These are phyloP conservation scores for Colletotrichum musae DNA, from an alignment of 2,329 filamentous ascomycete genomes.

Conservation along the genomic window DNA sequence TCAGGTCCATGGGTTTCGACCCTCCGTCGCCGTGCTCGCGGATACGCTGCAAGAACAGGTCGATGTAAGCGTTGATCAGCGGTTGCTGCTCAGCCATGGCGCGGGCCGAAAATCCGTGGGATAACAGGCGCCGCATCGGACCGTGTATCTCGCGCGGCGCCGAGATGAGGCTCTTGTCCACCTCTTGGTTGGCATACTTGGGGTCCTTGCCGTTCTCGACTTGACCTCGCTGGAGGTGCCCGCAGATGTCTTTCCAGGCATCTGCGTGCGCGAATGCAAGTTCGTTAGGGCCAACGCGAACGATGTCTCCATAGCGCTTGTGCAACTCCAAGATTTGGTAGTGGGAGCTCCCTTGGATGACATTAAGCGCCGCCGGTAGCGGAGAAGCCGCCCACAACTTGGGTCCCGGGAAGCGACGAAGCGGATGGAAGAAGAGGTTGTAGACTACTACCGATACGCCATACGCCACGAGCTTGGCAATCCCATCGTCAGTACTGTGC, in stretches of 20 bases:
- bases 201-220: slow-evolving; percentile 21
- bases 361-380: background rate
- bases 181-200: background rate
- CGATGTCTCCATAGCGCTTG: slow-evolving; percentile 58
- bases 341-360: slow-evolving; percentile 29
- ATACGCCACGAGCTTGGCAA: no score
- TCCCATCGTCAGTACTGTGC: no score
- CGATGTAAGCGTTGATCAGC: slow-evolving; percentile 46
- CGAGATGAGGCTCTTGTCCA: slow-evolving; percentile 38
- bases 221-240: slow-evolving; percentile 41
- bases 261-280: slow-evolving; percentile 58
- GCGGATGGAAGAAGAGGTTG: slow-evolving; percentile 27
- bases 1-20: slow-evolving; percentile 38
- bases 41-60: slow-evolving; percentile 44
- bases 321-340: slow-evolving; percentile 51
- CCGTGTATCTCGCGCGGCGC: slow-evolving; percentile 41
- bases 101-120: slow-evolving; percentile 48
- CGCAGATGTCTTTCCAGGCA: slow-evolving; percentile 58
- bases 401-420: slow-evolving; percentile 28
- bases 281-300: slow-evolving; percentile 62
- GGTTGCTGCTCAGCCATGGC: slow-evolving; percentile 49
- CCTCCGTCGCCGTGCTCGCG: slow-evolving; percentile 31
- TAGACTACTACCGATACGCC: background rate
- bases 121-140: slow-evolving; percentile 44
- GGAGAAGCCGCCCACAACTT: slow-evolving; percentile 33